Evolutionary conservation across 106 monocot genomes (phyloP).

Genomic region (Phalaenopsis equestris): DNA sequence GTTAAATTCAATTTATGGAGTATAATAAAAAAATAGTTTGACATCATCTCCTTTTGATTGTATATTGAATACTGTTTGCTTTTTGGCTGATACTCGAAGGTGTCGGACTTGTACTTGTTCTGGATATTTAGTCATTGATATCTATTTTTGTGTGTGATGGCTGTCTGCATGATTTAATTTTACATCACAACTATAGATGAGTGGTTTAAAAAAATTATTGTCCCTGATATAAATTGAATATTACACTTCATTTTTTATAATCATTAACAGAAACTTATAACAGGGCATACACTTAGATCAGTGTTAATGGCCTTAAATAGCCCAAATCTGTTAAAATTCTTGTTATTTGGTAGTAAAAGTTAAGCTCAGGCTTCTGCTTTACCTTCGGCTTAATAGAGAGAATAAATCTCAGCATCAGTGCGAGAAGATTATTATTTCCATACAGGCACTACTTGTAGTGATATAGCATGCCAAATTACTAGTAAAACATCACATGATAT

Average conservation of each 20-base stretch:
- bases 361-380: not conserved
- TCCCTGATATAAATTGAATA: not conserved
- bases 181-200: not conserved
- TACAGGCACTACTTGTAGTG: too few relatives aligned
- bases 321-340: not conserved
- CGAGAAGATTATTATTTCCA: not conserved
- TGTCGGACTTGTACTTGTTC: not conserved
- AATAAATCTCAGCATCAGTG: not conserved
- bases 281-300: not conserved
- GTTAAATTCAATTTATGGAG: not conserved
- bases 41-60: not conserved
- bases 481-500: too few relatives aligned
- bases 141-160: too few relatives aligned
- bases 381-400: not conserved
- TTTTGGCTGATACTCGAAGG: not conserved
- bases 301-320: not conserved
- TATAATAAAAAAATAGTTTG: not conserved
- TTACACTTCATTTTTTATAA: not conserved
- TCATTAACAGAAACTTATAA: not conserved
- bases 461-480: too few relatives aligned
- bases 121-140: too few relatives aligned
- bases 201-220: not conserved
- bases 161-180: too few relatives aligned
- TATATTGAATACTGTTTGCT: not conserved
- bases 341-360: not conserved